Conservation (phyloP, 345 rosid species). For the Euphorbia lathyris region DNA sequence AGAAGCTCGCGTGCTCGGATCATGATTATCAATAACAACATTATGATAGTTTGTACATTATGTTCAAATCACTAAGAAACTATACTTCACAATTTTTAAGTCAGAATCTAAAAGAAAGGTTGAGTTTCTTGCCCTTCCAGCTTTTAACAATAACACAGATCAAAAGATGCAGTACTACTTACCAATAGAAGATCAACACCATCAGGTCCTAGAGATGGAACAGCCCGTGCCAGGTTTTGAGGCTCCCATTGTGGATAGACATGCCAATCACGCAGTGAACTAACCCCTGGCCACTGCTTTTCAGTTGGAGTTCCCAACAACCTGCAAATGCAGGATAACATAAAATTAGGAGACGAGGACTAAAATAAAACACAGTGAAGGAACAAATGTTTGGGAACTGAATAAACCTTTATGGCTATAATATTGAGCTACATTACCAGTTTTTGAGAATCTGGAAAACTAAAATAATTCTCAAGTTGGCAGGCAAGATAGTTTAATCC, state of each 20-base stretch:
- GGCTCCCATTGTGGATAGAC: slow-evolving; percentile 83
- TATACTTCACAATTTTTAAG: background rate
- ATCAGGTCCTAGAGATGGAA: slow-evolving; percentile 66
- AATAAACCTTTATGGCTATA: too few relatives aligned
- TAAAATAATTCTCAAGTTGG: background rate
- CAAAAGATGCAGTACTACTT: slow-evolving; percentile 11
- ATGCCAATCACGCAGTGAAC: slow-evolving; percentile 84
- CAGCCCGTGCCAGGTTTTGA: slow-evolving; percentile 63
- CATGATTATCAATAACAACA: background rate
- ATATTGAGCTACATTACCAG: background rate
- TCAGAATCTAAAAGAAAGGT: background rate
- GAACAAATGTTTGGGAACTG: background rate
- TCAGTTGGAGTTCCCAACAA: slow-evolving; percentile 88
- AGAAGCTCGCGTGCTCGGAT: background rate
- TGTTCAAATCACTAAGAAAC: background rate
- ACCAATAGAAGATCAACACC: slow-evolving; percentile 90
- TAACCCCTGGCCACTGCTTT: slow-evolving; percentile 83
- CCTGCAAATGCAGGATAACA: slow-evolving; percentile 27
- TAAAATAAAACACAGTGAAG: background rate
- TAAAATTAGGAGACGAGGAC: background rate
- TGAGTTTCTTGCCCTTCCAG: background rate
- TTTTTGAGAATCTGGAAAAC: background rate
- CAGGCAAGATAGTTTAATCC: too few relatives aligned
- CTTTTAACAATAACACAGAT: background rate
- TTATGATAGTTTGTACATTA: background rate